Base-by-base conservation (phyloP, 2,329 filamentous ascomycete genomes). In the Alternaria triticina region DNA sequence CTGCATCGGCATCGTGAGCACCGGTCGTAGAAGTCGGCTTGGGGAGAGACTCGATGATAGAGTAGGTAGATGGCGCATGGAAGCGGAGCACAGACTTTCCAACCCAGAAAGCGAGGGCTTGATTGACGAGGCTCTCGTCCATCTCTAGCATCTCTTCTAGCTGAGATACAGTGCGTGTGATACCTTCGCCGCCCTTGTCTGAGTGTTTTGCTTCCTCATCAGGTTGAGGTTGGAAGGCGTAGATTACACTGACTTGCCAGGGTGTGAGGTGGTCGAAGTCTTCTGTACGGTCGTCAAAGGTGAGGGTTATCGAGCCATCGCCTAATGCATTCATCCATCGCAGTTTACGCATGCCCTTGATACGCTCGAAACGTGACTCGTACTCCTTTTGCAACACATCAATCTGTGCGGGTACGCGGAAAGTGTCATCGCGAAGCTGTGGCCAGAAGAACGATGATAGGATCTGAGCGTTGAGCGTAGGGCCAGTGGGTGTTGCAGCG, bases 401-500 rank as follows among this genome's bases (percentile, higher is more conserved):
- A 20, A 93, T 86, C 2, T 84, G 82, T 0, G 79, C 63, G 1
- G 92, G 92, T 4, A 94, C 83, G 22, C 82, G 77, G 75, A 94
- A 94, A 3, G 84, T 83, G 60, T 93, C 90, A 64, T 89, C 87
- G 54, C 91, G 88, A 22, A 97, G 84, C 10, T 89, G 87, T 0
- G 96, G 96, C 96, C 96, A 99, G 83, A 96, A 99, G 65, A 97
- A 89, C 22, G 94, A 89, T 1, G 94, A 97, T 6, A 98, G 84
- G 55, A 98, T 95, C 76, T 96, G 94, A 28, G 93, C 89, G 71
- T 94, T 90, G 57, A 92, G 88, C 12, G 65, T 65, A 7, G 73
- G 70, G 3, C 54, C 67, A 13, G 85, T 80, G 3, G 83, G 79
- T 27, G 58, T 59, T 45, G 61, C 57, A 25, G 45, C 50, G 20